Percentiles rank a stretch among this genome's conserved stretches.
Evolutionary conservation across 2,329 filamentous ascomycete species (phyloP).

Genomic region (Ceratocystis papillata): DNA sequence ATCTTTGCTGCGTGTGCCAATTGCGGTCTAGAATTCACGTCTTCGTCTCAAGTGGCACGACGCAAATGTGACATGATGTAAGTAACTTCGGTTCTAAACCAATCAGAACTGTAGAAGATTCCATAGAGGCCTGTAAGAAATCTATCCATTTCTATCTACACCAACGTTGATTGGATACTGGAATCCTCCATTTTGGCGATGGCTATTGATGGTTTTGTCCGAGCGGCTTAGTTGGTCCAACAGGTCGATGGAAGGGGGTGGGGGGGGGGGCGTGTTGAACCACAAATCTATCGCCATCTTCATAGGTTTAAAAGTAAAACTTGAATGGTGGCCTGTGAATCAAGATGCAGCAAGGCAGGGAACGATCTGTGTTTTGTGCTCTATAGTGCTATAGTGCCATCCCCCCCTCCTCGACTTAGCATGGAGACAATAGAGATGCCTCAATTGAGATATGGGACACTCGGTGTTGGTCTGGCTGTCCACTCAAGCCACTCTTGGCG

Average conservation of each 20-base stretch:
- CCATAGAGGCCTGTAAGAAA: not conserved
- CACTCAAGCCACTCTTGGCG: not conserved
- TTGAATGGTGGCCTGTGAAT: not conserved
- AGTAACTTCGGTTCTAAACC: not conserved
- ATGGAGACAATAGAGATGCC: not conserved
- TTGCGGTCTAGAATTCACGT: not conserved
- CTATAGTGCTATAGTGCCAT: not conserved
- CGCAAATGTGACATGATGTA: constrained; percentile 1
- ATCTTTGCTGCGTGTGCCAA: not conserved
- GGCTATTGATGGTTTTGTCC: not conserved
- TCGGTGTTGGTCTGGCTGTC: not conserved
- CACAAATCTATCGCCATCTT: not conserved
- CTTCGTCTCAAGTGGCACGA: constrained; percentile 5
- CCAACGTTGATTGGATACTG: not conserved
- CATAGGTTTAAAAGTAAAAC: not conserved
- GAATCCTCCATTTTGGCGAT: not conserved
- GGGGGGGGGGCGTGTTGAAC: not conserved
- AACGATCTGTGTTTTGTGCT: not conserved
- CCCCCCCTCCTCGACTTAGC: not conserved
- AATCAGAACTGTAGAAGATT: not conserved
- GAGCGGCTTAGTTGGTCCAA: not conserved
- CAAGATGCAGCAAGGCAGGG: not conserved
- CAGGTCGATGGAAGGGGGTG: not conserved
- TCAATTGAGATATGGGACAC: not conserved
- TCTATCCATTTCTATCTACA: not conserved